These are phyloP conservation scores for Aristolochia fimbriata DNA, from an alignment of 164 flowering plant species.

Conservation along the genomic window DNA sequence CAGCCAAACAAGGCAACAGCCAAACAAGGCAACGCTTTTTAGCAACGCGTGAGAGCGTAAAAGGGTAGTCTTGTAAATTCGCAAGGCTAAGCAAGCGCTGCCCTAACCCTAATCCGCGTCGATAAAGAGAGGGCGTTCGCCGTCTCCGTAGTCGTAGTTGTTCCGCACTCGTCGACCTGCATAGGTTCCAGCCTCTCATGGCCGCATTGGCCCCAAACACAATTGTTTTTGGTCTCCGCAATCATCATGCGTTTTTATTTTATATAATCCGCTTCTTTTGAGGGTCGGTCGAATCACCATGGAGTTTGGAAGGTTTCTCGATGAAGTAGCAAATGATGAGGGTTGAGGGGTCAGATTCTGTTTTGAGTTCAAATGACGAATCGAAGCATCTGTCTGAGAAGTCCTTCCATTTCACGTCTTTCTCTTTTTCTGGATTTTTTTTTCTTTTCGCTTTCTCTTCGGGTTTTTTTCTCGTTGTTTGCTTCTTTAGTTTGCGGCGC, in stretches of 20 bases:
- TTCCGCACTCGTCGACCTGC: too few species aligned
- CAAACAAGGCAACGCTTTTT: too few species aligned
- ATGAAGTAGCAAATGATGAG: conserved; percentile 49
- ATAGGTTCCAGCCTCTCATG: background rate
- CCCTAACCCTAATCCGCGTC: conserved; percentile 5
- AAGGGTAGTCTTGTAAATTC: too few species aligned
- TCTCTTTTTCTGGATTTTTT: background rate
- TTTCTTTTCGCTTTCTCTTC: background rate
- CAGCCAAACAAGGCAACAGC: too few species aligned
- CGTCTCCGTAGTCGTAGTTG: too few species aligned
- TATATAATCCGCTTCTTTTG: background rate
- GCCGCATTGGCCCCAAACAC: background rate
- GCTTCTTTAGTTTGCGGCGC: background rate
- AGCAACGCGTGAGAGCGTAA: too few species aligned
- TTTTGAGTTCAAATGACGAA: conserved; percentile 30
- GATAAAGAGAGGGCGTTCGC: too few species aligned
- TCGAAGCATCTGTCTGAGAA: conserved; percentile 65
- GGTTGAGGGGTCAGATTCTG: conserved; percentile 55
- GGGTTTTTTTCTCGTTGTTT: background rate
- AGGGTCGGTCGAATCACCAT: background rate
- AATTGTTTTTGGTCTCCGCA: background rate
- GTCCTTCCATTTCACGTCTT: background rate
- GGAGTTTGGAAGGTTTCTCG: conserved; percentile 17
- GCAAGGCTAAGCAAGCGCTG: too few species aligned
- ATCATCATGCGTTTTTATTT: background rate